Evolutionary conservation across 2,329 filamentous ascomycete species (phyloP).

Genomic region (Aspergillus carbonarius): DNA sequence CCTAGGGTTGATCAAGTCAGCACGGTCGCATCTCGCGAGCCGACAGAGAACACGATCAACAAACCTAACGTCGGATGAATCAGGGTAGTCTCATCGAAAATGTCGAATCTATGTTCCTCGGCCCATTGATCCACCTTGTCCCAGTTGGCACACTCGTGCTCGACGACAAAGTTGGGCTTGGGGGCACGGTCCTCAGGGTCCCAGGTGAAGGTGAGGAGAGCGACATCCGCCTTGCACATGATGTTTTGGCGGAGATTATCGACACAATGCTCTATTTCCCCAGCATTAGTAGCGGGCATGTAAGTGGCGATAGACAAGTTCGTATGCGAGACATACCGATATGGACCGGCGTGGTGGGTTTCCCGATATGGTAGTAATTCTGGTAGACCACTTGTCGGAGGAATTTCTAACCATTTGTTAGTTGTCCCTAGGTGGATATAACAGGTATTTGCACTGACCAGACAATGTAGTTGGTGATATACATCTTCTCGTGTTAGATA

Average conservation of each 20-base stretch:
- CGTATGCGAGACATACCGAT: background rate
- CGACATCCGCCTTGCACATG: background rate
- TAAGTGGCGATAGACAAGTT: background rate
- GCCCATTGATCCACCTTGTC: background rate
- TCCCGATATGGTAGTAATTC: background rate
- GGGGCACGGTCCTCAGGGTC: background rate
- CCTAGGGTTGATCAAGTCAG: background rate
- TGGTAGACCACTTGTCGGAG: background rate
- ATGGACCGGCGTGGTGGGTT: background rate
- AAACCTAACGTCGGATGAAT: background rate
- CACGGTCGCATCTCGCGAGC: too few species aligned
- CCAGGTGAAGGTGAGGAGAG: background rate
- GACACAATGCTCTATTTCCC: background rate
- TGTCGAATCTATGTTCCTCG: background rate
- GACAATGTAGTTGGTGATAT: background rate
- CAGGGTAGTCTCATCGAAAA: background rate
- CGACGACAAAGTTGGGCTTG: background rate
- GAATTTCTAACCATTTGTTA: background rate
- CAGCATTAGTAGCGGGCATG: background rate
- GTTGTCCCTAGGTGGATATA: too few species aligned
- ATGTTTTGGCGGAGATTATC: conserved; percentile 4
- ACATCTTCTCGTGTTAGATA: background rate
- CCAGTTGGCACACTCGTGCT: background rate
- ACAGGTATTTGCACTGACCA: background rate
- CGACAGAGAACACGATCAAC: background rate